phyloP scores from a whole-genome alignment of 371 early-diverging fungal genomes.

The Mucor velutinosus region DNA sequence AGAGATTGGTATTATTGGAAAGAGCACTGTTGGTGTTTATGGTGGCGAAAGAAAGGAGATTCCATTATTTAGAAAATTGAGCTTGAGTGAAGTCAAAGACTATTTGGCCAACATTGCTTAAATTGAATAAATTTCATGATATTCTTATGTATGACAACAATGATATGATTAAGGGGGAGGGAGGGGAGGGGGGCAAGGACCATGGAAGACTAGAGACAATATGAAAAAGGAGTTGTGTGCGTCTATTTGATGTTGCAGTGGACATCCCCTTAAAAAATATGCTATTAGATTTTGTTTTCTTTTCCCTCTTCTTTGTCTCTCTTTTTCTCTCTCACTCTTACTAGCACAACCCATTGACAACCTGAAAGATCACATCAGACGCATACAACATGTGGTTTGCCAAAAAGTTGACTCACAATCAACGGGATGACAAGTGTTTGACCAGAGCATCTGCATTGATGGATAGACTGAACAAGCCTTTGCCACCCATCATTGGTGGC shows the following conservation, averaged over 20 bases:
- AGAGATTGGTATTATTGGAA: constrained; percentile 93
- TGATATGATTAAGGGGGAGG: constrained; percentile 1
- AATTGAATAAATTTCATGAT: constrained; percentile 11
- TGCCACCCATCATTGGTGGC: constrained; percentile 9
- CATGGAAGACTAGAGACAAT: background rate
- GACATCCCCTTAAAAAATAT: constrained; percentile 12
- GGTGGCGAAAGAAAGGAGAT: constrained; percentile 55
- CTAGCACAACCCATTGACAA: background rate
- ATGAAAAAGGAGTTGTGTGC: constrained; percentile 3
- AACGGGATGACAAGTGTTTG: background rate
- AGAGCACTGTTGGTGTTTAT: constrained; percentile 61
- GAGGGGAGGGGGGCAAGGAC: background rate
- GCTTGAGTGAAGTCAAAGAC: constrained; percentile 86
- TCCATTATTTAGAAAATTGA: constrained; percentile 78
- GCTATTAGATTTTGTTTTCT: background rate
- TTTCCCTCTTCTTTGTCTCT: constrained; percentile 6
- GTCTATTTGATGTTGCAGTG: background rate
- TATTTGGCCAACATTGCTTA: constrained; percentile 93
- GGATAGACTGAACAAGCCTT: constrained; percentile 22
- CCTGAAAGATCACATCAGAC: background rate
- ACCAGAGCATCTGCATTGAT: constrained; percentile 12
- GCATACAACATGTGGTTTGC: constrained; percentile 1
- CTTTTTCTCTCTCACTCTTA: background rate
- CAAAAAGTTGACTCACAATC: background rate
- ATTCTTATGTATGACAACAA: background rate